Percentiles rank a stretch among this genome's conserved stretches.
Evolutionary conservation across 2,329 filamentous ascomycete genomes (phyloP).

Genomic region (Colletotrichum chlorophyti): DNA sequence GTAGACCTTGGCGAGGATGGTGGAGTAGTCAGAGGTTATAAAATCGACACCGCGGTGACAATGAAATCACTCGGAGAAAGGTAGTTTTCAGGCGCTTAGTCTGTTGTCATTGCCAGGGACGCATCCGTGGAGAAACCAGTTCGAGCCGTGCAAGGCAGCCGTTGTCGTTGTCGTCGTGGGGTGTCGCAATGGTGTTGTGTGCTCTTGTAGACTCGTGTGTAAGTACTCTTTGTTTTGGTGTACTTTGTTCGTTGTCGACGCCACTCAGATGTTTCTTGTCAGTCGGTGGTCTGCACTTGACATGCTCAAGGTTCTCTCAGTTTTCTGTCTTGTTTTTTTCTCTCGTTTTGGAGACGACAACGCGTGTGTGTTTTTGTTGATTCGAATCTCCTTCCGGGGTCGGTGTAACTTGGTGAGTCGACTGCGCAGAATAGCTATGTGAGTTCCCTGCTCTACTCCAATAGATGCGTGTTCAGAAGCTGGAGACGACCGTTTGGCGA

Average conservation of each 20-base stretch:
- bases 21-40: slow-evolving; percentile 13
- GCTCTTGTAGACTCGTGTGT: too few species aligned
- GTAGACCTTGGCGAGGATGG: slow-evolving; percentile 1
- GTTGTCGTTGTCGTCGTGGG: slow-evolving; percentile 9
- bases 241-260: slow-evolving; percentile 1
- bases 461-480: not conserved
- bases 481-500: slow-evolving; percentile 7
- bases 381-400: not conserved
- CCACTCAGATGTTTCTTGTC: slow-evolving; percentile 14
- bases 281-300: slow-evolving; percentile 5
- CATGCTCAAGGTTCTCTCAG: slow-evolving; percentile 2
- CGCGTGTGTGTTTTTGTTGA: slow-evolving; percentile 2
- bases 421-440: not conserved
- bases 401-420: slow-evolving; percentile 5
- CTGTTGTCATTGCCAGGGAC: slow-evolving; percentile 22
- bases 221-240: slow-evolving; percentile 6
- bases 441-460: slow-evolving; percentile 4
- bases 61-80: not conserved
- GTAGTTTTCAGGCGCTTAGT: not conserved
- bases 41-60: slow-evolving; percentile 4
- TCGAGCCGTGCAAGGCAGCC: slow-evolving; percentile 23
- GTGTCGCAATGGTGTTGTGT: not conserved
- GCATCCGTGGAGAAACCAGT: not conserved
- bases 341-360: not conserved
- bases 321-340: not conserved